Base-by-base conservation (phyloP, 208 protist species). In the Crithidia acanthocephali region DNA sequence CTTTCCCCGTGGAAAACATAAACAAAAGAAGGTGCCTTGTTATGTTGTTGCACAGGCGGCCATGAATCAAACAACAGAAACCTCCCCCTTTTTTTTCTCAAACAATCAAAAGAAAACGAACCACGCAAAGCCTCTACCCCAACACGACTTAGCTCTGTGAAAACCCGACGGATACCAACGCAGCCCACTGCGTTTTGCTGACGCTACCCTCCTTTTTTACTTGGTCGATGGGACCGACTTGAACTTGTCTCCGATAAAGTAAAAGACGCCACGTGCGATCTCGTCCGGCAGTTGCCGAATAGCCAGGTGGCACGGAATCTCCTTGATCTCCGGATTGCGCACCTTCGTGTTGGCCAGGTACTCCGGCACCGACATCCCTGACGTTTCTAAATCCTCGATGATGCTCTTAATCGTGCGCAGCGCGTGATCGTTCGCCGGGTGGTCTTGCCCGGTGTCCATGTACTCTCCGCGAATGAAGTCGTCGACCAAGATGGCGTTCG, bases 381-480 rank as follows among this genome's bases (percentile, higher is more conserved):
- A 83, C 35, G 60, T 67, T 60, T 96, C 82, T 2, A 96, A 63
- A 35, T 96, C 92, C 37, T 84, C 67, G 53, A 96, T 84, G 62
- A 96, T 92, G 1, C 56, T 47, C 76, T 79, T 84, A 30, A 96
- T 70, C 13, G 85, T 92, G 56, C 72, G 79, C 60, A 96, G 72
- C 30, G 89, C 92, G 51, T 86, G 72, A 66, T 96, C 92, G 63
- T 95, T 91, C 2, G 78, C 61, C 5, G 92, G 92, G 78, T 88
- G 79, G 68, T 96, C 92, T 65, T 89, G 85, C 2, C 87, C 89
- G 23, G 80, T 92, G 71, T 96, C 89, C 89, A 96, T 95, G 76
- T 95, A 95, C 85, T 96, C 92, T 22, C 86, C 92, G 23, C 92
- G 87, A 59, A 96, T 88, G 64, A 96, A 96, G 81, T 95, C 92